phyloP scores from a whole-genome alignment of 2,329 filamentous ascomycete genomes.

The Zasmidium citrigriseum region DNA sequence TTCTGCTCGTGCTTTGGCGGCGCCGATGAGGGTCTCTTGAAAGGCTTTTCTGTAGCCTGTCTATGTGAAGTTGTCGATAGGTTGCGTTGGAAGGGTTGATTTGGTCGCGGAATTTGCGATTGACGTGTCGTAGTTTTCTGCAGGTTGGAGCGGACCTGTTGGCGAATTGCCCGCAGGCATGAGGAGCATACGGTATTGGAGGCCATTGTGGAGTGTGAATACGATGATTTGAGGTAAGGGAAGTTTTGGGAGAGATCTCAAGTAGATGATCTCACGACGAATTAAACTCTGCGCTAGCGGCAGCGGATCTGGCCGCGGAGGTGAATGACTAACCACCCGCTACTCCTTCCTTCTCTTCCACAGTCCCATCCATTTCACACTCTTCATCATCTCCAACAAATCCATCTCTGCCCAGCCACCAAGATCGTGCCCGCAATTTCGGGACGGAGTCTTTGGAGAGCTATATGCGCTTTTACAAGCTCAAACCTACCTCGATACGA shows the following conservation, averaged over 20 bases:
- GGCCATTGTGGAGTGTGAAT: constrained; percentile 18
- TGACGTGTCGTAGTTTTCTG: constrained; percentile 4
- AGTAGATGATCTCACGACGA: constrained; percentile 10
- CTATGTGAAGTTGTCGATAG: neutral
- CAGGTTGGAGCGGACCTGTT: constrained; percentile 7
- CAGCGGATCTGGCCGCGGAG: neutral
- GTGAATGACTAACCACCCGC: neutral
- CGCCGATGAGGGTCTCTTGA: constrained; percentile 12
- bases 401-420: too few species aligned
- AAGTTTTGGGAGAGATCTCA: neutral
- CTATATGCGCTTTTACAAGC: too few species aligned
- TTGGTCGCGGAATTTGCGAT: constrained; percentile 6
- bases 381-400: too few species aligned
- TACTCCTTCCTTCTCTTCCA: too few species aligned
- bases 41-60: neutral
- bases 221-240: neutral
- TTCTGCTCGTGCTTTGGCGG: constrained; percentile 13
- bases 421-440: too few species aligned
- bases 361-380: too few species aligned
- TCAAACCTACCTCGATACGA: too few species aligned
- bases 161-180: constrained; percentile 26
- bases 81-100: constrained; percentile 7
- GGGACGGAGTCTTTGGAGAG: too few species aligned
- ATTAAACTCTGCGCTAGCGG: neutral
- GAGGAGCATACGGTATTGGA: constrained; percentile 24